These are phyloP conservation scores for Ziziphus jujuba DNA, from an alignment of 306 rosid genomes.

Conservation along the genomic window DNA sequence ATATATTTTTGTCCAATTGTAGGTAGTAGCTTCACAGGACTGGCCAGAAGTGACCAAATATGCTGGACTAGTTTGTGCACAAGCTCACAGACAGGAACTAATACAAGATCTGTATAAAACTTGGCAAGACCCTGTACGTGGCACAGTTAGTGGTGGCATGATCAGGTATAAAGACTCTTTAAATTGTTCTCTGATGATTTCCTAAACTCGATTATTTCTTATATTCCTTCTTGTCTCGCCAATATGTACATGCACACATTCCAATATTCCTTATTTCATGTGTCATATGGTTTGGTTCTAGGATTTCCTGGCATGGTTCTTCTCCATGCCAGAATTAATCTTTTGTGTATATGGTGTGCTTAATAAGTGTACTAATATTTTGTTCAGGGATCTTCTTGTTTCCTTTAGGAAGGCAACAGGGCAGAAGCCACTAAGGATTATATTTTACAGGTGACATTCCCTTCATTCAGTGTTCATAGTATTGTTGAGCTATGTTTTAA, in stretches of 20 bases:
- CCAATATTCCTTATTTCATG: background rate
- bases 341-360: background rate
- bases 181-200: constrained; percentile 1
- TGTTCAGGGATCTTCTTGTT: constrained; percentile 79
- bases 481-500: background rate
- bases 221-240: constrained; percentile 1
- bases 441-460: constrained; percentile 75
- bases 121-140: constrained; percentile 94
- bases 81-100: constrained; percentile 93
- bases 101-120: constrained; percentile 89
- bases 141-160: constrained; percentile 89
- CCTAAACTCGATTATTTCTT: constrained; percentile 7
- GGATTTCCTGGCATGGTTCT: background rate
- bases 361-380: constrained; percentile 3
- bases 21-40: constrained; percentile 97
- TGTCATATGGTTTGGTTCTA: background rate
- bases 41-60: constrained; percentile 98
- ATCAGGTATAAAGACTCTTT: constrained; percentile 52
- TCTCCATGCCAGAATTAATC: background rate
- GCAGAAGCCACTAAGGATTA: constrained; percentile 85
- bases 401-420: constrained; percentile 94
- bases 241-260: background rate
- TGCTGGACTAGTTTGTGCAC: constrained; percentile 92
- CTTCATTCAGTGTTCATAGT: background rate
- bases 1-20: constrained; percentile 30